Conservation (phyloP, 106 monocot genomes). For the Dendrobium chrysotoxum region DNA sequence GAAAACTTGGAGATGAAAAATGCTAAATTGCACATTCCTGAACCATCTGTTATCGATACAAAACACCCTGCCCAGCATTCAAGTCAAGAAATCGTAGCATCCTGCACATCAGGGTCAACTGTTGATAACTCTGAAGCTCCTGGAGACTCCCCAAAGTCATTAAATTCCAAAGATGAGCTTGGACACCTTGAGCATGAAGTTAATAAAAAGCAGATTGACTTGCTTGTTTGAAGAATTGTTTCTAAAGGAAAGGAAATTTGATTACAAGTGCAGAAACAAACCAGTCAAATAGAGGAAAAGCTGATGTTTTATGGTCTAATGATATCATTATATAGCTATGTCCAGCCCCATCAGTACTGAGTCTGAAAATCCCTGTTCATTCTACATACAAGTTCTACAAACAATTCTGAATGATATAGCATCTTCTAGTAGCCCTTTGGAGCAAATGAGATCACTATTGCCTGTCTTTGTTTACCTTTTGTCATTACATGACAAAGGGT, state of each 20-base stretch:
- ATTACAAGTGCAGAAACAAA: not conserved
- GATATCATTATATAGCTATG: no score
- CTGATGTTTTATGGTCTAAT: not conserved
- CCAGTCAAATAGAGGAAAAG: not conserved
- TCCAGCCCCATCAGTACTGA: no score
- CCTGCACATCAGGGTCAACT: not conserved
- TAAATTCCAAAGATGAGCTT: not conserved
- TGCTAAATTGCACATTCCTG: not conserved
- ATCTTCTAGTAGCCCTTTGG: no score
- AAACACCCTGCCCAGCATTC: not conserved
- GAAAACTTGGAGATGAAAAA: not conserved
- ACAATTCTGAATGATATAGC: no score
- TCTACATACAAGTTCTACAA: no score
- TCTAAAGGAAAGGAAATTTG: not conserved
- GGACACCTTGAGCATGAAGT: not conserved
- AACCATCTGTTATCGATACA: not conserved
- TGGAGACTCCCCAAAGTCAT: not conserved
- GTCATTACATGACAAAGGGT: no score
- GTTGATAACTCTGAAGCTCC: not conserved
- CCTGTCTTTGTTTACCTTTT: no score
- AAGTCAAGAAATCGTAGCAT: not conserved
- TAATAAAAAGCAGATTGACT: no score
- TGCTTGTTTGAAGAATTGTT: not conserved
- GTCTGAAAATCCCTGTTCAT: no score
- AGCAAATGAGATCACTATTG: no score